Base-by-base conservation (phyloP, 208 protist species). In the Leptomonas seymouri region DNA sequence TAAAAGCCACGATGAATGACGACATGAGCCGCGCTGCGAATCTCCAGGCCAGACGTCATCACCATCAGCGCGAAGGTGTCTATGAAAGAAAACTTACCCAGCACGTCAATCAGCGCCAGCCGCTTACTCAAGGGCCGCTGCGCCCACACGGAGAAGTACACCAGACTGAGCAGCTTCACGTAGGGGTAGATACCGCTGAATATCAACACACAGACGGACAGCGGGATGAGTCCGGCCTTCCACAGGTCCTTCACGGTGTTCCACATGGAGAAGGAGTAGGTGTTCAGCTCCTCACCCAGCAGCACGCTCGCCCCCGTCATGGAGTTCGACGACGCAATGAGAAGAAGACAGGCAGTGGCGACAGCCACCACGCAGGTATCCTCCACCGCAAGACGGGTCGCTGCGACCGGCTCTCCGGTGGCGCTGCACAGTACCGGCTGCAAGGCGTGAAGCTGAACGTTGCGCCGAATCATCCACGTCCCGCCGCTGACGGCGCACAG, bases 131-230 rank as follows among this genome's bases (percentile, higher is more conserved):
- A 49, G 0, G 75, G 76, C 14, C 71, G 69, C n/a, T 82, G 71
- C 12, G 84, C 39, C 27, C 97, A 67, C 12, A 93, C 56, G 20
- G 67, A 78, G 31, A 76, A 81, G 48, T 90, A 79, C 0, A 93
- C 39, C 11, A 95, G 73, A 50, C 93, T 54, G n/a, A 89, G n/a
- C 9, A 98, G 81, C 84, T 98, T 98, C 39, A 94, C 53, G 76
- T 98, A 99, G 2, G 97, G 97, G 84, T 98, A 98, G 20, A 89
- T 56, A 6, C 97, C 96, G n/a, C 94, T 97, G 74, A 99, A 97
- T 11, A 97, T 2, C 12, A 94, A 84, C 15, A 98, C 88, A 44
- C 95, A 76, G 5, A 98, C 48, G 8, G 91, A 85, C 27, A 99
- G 86, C 2, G 81, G 72, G 18, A 89, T 79, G 48, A 97, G 72